A percentile compares a stretch with the other conserved stretches of the same genome.
Evolutionary conservation across 495 filamentous ascomycete genomes (phyloP).

Genomic region (Evansstolkia leycettana): DNA sequence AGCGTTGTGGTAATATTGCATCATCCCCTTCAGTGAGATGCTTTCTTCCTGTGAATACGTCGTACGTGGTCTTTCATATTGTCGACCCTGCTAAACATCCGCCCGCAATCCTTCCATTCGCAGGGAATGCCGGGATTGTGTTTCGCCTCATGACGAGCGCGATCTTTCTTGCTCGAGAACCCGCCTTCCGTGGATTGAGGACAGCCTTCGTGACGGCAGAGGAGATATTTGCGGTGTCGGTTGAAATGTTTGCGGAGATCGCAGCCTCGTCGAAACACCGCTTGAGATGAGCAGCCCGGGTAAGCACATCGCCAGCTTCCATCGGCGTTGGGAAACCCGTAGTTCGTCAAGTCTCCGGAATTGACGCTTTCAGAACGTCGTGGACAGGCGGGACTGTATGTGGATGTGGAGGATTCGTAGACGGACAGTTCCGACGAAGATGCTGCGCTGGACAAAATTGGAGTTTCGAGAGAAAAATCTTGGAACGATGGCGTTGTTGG

Average conservation of each 20-base stretch:
- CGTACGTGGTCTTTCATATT: constrained; percentile 52
- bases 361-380: constrained; percentile 12
- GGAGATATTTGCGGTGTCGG: constrained; percentile 48
- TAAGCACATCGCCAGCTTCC: constrained; percentile 44
- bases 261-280: constrained; percentile 46
- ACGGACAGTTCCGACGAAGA: neutral
- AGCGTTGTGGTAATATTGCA: neutral
- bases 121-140: constrained; percentile 49
- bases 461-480: too few relatives aligned
- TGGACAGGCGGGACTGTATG: too few relatives aligned
- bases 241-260: constrained; percentile 56
- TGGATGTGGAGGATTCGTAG: neutral
- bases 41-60: constrained; percentile 28
- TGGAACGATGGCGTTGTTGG: too few relatives aligned
- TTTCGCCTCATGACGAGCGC: constrained; percentile 48
- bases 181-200: constrained; percentile 42
- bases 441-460: too few relatives aligned
- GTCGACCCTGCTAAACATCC: constrained; percentile 50
- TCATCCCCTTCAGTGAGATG: neutral
- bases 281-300: constrained; percentile 42
- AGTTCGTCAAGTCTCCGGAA: constrained; percentile 16
- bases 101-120: constrained; percentile 43
- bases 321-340: constrained; percentile 14
- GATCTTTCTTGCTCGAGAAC: constrained; percentile 54
- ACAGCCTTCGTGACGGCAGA: constrained; percentile 50